These are phyloP conservation scores for Phlegmacium glaucopus DNA, from an alignment of 768 basidiomycete species.

Conservation along the genomic window DNA sequence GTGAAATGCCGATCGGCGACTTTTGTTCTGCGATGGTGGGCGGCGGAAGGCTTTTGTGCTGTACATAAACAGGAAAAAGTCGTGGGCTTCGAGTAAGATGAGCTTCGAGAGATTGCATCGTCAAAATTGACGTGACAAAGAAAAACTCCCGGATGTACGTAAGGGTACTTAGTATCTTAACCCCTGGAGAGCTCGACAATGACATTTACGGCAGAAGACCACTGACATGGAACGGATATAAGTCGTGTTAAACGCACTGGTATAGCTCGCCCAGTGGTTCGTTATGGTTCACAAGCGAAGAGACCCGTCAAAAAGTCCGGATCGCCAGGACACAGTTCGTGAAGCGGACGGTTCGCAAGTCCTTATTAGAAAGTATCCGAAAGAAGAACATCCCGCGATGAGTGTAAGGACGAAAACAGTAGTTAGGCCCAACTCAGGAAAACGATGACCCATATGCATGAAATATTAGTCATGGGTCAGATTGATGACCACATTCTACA, in stretches of 20 bases:
- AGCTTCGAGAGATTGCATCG: too few species aligned
- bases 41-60: too few species aligned
- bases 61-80: too few species aligned
- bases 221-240: conserved; percentile 15
- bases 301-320: conserved; percentile 14
- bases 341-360: neutral
- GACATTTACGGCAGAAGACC: conserved; percentile 15
- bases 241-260: conserved; percentile 2
- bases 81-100: too few species aligned
- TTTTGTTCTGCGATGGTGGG: too few species aligned
- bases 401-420: neutral
- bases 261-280: conserved; percentile 13
- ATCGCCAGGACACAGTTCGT: conserved; percentile 16
- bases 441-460: neutral
- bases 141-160: conserved; percentile 14
- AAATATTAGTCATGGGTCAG: too few species aligned
- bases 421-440: neutral
- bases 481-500: too few species aligned
- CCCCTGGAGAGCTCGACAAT: conserved; percentile 11
- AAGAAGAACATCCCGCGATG: neutral
- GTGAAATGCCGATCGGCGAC: too few species aligned
- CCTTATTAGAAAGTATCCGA: neutral
- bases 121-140: neutral
- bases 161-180: conserved; percentile 7
- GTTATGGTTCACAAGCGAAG: conserved; percentile 10